These are phyloP conservation scores for Tricholoma bakamatsutake DNA, from an alignment of 768 basidiomycete species.

Conservation along the genomic window DNA sequence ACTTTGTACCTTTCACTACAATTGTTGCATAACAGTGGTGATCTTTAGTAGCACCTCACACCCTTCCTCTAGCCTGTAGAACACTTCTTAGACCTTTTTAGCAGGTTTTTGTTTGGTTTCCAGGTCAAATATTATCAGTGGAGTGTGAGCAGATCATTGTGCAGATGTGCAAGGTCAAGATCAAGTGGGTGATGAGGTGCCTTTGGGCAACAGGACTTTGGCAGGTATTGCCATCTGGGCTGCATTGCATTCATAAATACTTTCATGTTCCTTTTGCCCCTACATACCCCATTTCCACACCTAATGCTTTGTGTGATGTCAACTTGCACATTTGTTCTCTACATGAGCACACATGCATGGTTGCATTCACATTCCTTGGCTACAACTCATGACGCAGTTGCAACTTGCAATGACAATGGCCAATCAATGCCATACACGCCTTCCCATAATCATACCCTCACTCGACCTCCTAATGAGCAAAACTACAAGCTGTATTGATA, in stretches of 20 bases:
- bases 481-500: slow-evolving; percentile 10
- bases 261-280: background rate
- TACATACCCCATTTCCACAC: background rate
- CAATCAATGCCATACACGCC: background rate
- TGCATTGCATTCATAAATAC: slow-evolving; percentile 15
- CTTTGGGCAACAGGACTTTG: slow-evolving; percentile 40
- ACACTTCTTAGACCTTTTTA: too few species aligned
- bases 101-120: too few species aligned
- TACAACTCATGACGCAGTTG: background rate
- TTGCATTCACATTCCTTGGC: background rate
- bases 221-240: slow-evolving; percentile 30
- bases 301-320: background rate
- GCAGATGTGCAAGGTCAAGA: slow-evolving; percentile 41
- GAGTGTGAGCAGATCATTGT: slow-evolving; percentile 42
- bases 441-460: background rate
- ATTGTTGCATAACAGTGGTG: too few species aligned
- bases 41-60: too few species aligned
- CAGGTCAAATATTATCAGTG: too few species aligned
- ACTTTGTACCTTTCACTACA: too few species aligned
- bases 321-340: background rate
- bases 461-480: background rate
- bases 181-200: slow-evolving; percentile 55
- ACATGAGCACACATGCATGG: background rate
- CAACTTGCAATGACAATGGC: background rate
- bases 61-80: too few species aligned